Evolutionary conservation across 345 rosid species (phyloP), one percentile per base, ranked within the genome.

Genomic region (Cardamine resedifolia): DNA sequence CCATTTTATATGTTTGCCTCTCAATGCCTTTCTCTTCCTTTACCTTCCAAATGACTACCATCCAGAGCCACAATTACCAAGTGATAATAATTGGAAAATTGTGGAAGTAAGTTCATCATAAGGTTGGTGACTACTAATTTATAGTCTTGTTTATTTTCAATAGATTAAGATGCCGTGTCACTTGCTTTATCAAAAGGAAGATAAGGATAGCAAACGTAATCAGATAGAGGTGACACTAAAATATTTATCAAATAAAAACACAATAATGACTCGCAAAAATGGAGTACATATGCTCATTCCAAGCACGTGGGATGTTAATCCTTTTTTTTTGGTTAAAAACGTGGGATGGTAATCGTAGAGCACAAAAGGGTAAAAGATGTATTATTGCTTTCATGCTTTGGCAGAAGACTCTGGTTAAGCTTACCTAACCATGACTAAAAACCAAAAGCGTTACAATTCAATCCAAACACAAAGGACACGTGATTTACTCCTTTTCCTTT

Each of bases 161-260:
- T 10, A 34, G 36, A 34, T 34, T 56, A 21, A 15, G 64, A 31
- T 58, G 73, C 23, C 4, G 15, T 24, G 48, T 58, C 66, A 70
- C 39, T 70, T 58, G 56, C 2, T 57, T 45, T 18, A 31, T 20
- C 44, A 15, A 4, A 9, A 47, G 24, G 23, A 21, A 21, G 61
- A 52, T 51, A 52, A 66, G 26, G 45, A 59, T 33, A 9, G 58
- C 24, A 38, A 47, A 70, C 27, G 66, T 58, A 50, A 33, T 47
- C 4, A 6, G 16, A 45, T 69, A 70, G 48, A 57, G 15, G 19
- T 39, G 5, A 24, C 11, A 66, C 7, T 19, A 48, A 9, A 15
- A 2, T 31, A 34, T 7, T 9, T 30, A n/a, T n/a, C 20, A 30
- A 8, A n/a, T n/a, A 30, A n/a, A 28, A 9, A 15, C 2, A 55